Base-by-base conservation (phyloP, 2,329 filamentous ascomycete genomes). In the Scedosporium apiospermum region DNA sequence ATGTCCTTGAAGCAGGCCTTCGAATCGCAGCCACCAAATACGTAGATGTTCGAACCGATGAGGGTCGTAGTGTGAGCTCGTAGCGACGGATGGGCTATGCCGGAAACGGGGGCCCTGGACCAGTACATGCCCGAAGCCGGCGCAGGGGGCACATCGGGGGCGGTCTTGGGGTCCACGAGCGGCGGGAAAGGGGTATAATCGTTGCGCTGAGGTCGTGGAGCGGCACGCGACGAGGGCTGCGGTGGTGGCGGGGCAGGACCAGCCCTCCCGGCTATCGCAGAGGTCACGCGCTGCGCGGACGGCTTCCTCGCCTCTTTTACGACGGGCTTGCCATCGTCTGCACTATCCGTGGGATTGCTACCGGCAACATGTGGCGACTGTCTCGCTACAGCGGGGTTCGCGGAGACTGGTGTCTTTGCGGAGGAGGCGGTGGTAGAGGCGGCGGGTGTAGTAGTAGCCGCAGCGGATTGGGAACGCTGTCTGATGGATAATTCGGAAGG, bases 81-180 rank as follows among this genome's bases (percentile, higher is more conserved):
- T 63, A 89, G 74, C 26, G 83, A 80, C 16, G 83, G 82, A 69
- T 86, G 85, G 46, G 84, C 76, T 86, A 89, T 89, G 68, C 86
- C 87, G 58, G 84, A 87, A 18, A 87, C 82, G 27, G 87, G 87
- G 9, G 86, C 86, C 42, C 79, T 80, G 60, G 85, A 88, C 86
- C 87, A 89, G 75, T 89, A 89, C 87, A 89, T 89, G 68, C 86
- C 87, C 58, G 84, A 87, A 16, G 87, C 82, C 23, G 87, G 87
- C 16, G 87, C 85, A 3, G 81, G 77, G 9, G 81, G 77, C 18
- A 89, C 85, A 63, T 88, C 82, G 5, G 84, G 80, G 1, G 82
- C 82, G 27, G 80, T 81, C 57, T 75, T 76, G 10, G 82, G 78
- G 67, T 85, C 80, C 42, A 80, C 81, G 4, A 87, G 76, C n/a